phyloP scores from a whole-genome alignment of 2,329 filamentous ascomycete species.

The Chaetomiaceae sp. region DNA sequence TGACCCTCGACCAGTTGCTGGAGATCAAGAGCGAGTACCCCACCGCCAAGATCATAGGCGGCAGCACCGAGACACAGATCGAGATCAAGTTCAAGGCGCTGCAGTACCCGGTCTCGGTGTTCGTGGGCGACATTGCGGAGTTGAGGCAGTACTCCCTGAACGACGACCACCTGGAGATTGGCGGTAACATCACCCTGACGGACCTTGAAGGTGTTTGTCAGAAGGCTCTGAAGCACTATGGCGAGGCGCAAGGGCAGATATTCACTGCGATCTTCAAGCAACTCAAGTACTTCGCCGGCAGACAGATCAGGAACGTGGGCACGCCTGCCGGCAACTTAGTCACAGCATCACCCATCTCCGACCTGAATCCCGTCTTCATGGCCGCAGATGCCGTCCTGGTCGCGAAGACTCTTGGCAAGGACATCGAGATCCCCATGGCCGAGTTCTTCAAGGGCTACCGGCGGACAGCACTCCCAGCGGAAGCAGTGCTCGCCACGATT shows the following conservation, averaged over 20 bases:
- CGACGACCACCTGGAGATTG: slow-evolving; percentile 80
- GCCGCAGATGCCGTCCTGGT: slow-evolving; percentile 77
- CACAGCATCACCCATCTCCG: slow-evolving; percentile 92
- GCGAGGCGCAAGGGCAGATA: slow-evolving; percentile 62
- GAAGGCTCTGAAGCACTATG: slow-evolving; percentile 74
- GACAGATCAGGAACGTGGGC: slow-evolving; percentile 96
- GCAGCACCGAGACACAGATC: slow-evolving; percentile 95
- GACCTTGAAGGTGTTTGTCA: slow-evolving; percentile 83
- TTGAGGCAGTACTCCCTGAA: slow-evolving; percentile 74
- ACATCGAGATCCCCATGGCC: slow-evolving; percentile 82
- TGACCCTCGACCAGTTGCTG: slow-evolving; percentile 77
- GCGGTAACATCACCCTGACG: slow-evolving; percentile 86
- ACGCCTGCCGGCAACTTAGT: slow-evolving; percentile 91
- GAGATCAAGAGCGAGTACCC: slow-evolving; percentile 86
- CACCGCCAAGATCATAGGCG: slow-evolving; percentile 87
- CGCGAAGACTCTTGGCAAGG: slow-evolving; percentile 67
- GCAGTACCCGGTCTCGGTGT: slow-evolving; percentile 84
- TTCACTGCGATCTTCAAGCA: slow-evolving; percentile 92
- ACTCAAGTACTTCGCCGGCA: slow-evolving; percentile 86
- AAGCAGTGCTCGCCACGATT: slow-evolving; percentile 81
- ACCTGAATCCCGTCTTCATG: slow-evolving; percentile 90
- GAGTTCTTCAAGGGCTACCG: slow-evolving; percentile 91
- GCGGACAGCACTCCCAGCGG: slow-evolving; percentile 68
- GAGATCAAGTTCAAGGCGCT: slow-evolving; percentile 97
- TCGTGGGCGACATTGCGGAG: slow-evolving; percentile 87